These are phyloP conservation scores for Candida sanyiensis DNA, from an alignment of 805 yeast genomes.

Conservation along the genomic window DNA sequence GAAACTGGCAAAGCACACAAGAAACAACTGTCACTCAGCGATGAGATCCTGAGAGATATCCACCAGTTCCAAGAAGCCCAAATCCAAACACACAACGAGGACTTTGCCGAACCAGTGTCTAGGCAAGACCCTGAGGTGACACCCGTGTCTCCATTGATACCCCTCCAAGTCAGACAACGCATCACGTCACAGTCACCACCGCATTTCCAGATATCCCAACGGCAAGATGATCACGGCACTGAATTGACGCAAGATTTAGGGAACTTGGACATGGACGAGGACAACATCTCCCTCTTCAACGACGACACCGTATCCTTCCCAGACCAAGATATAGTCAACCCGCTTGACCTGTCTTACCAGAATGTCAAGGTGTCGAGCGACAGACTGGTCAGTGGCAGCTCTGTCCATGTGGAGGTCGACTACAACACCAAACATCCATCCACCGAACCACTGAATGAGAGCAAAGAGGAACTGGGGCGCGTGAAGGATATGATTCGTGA, in stretches of 20 bases:
- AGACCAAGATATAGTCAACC: neutral
- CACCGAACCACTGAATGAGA: neutral
- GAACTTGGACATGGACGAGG: too few relatives aligned
- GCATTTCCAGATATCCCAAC: neutral
- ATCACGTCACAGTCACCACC: neutral
- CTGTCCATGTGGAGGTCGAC: slow-evolving; percentile 2
- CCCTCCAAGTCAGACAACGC: slow-evolving; percentile 9
- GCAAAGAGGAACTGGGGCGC: neutral
- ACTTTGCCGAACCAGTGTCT: neutral
- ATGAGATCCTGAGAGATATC: slow-evolving; percentile 25
- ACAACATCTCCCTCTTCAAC: neutral
- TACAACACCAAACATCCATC: neutral
- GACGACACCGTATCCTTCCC: neutral
- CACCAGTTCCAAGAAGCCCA: slow-evolving; percentile 18
- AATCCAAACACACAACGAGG: too few relatives aligned
- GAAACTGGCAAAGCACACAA: slow-evolving; percentile 9
- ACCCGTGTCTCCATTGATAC: slow-evolving; percentile 20
- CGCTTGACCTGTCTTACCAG: neutral
- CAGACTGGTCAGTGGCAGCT: slow-evolving; percentile 1
- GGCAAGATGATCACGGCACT: neutral
- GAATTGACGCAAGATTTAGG: neutral
- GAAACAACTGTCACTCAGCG: slow-evolving; percentile 24
- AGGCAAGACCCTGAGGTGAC: slow-evolving; percentile 13
- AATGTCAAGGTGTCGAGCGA: neutral
- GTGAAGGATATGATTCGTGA: neutral